Evolutionary conservation across 371 early-diverging fungal genomes (phyloP).

Genomic region (Chytridium lagenaria): DNA sequence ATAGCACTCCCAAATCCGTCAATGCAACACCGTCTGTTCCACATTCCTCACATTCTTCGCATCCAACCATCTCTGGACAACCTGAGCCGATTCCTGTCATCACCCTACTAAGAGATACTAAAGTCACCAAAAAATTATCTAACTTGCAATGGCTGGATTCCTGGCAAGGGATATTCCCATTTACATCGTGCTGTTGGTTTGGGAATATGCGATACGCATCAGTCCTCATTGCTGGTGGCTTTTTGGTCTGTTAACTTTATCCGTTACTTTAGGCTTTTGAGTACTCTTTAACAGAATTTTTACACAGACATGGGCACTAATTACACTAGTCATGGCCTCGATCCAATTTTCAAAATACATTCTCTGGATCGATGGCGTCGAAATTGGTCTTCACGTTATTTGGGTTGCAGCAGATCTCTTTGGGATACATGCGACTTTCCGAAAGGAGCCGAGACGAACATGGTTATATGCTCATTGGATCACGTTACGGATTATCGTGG

Average conservation of each 20-base stretch:
- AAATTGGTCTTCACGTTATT: background rate
- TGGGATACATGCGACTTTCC: background rate
- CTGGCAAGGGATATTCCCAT: no score
- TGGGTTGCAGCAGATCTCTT: background rate
- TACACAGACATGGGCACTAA: background rate
- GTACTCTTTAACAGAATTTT: no score
- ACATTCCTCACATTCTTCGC: no score
- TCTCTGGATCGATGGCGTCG: conserved; percentile 8
- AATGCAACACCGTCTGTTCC: no score
- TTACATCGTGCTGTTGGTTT: background rate
- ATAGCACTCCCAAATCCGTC: no score
- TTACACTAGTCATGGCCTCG: background rate
- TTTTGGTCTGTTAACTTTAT: background rate
- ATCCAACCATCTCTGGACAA: no score
- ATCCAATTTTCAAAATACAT: background rate
- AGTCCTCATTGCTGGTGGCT: background rate
- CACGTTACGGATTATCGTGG: background rate
- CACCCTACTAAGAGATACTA: no score
- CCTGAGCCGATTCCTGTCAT: no score
- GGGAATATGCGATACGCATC: background rate
- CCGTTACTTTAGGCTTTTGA: no score
- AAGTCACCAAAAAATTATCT: no score
- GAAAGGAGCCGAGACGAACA: background rate
- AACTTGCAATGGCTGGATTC: no score
- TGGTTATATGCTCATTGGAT: background rate